Evolutionary conservation across 2,329 filamentous ascomycete genomes (phyloP), one percentile per base, ranked within the genome.

Genomic region (Fusarium clavum): DNA sequence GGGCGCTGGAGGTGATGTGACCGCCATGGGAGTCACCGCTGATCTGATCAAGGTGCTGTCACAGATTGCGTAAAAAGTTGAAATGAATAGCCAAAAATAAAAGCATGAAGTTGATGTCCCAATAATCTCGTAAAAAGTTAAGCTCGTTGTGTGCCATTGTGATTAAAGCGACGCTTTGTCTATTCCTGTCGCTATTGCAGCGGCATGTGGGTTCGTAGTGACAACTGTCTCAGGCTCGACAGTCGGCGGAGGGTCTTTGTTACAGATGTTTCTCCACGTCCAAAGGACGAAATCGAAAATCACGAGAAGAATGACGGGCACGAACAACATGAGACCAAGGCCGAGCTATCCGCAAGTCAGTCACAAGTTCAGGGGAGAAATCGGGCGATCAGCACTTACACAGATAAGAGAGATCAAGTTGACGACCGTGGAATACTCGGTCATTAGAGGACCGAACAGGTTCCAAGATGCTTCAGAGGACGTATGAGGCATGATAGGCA

Each of bases 11-110:
- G 94, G 93, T 70, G 94, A 98, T 46, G 94, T 98, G 56, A 99
- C 96, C 34, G 96, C 96, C 29, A 98, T 98, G 95, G 96, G 96
- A 64, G 95, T 99, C 48, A 94, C 94, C n/a, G 90, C 89, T 49
- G 96, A 99, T 83, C 82, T 99, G 76, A 86, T 98, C 79, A 98
- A 97, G 86, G 93, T 97, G 40, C 77, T 98, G 65, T 86, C 91
- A 73, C 85, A 94, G 78, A 85, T 97, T 76, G 84, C 84, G 61
- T 82, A 78, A 77, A 73, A 67, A 64, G 62, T 63, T 45, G 63
- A 58, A 53, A 44, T 49, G 52, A 53, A 67, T 59, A 64, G 54
- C 43, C 47, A 64, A 71, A 48, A 72, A 70, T 64, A 67, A 76
- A 69, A 49, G 65, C 48, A 52, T 49, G 56, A 66, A 57, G 57